Base-by-base conservation (phyloP, 2,329 filamentous ascomycete genomes). In the Hymenoscyphus infarciens region DNA sequence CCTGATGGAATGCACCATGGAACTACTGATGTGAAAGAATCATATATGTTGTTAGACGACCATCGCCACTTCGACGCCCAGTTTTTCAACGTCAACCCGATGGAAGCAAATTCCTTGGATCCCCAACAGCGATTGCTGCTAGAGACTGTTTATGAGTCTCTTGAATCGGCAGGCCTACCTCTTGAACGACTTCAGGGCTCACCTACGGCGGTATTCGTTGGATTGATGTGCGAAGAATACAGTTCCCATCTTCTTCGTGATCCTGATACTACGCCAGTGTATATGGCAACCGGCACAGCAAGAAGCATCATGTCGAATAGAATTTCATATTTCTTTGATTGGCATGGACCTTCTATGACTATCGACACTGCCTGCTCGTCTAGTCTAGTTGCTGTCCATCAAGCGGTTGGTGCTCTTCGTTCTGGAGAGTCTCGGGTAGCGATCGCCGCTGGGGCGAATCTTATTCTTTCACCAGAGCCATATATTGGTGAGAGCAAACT, bases 1-100 rank as follows among this genome's bases (percentile, higher is more conserved):
- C 80, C 81, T 0, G 76, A 80, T 15, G 77, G 78, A 5, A 76
- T 78, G 56, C 75, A 80, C 11, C 52, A 64, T 16, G 61, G 61
- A 5, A 31, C 33, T 19, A 56, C 55, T 7, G 55, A 54, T 31
- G 60, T 64, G 19, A n/a, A 56, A 15, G 22, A 53, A 38, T 45
- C 63, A 10, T 68, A 76, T 61, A 75, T 76, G 56, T 68, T 77
- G 35, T 65, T 63, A 1, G 71, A 75, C 8, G 72, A 78, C 56
- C 66, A 71, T 0, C 72, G 63, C 2, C 62, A 59, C 2, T 77
- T 78, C 56, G 76, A 78, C 62, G 76, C 76, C 0, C 73, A 74
- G 1, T 73, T 73, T 53, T 72, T 73, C 61, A 63, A 63, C 27
- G 69, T 73, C 52, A 64, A 59, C 4, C 63, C 66, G 8, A 35